Evolutionary conservation across 2,329 filamentous ascomycete species (phyloP), one percentile per base, ranked within the genome.

Genomic region (Clarireedia paspali): DNA sequence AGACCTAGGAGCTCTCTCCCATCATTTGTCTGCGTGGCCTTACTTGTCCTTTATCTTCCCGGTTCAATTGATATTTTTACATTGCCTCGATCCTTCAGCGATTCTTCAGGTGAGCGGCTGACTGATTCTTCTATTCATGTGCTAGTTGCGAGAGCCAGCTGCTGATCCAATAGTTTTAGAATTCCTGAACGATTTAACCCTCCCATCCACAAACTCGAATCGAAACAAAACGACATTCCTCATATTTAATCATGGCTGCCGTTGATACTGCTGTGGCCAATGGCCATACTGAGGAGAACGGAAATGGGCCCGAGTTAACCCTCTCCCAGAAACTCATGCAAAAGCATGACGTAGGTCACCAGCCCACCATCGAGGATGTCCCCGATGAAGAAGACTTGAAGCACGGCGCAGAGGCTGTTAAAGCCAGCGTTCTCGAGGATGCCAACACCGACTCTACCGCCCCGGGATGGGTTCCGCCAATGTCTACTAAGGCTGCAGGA

Each of bases 301-400:
- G 62, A 51, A 57, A 51, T 26, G 57, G 47, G 24, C 34, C 50
- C 20, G 60, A 59, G 40, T 50, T 66, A 15, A 64, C 64, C 40
- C 60, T 64, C 47, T 66, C 66, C 10, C 81, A 86, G 72, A 80
- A 78, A 74, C 80, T 88, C 60, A 77, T 83, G 67, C 77, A 84
- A 68, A 79, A 83, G 71, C 85, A 88, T 64, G 73, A 79, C 46
- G 72, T 73, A 63, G 70, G 71, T 58, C 73, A 69, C 71, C 79
- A 83, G 66, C 80, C 81, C 62, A 91, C 85, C 24, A 80, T 96
- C 62, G 91, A 96, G 72, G 90, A 96, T 49, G 84, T 81, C 40
- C 78, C 80, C 27, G 91, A 96, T 68, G 89, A 95, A 71, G 89
- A 94, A 70, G 89, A 95, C 44, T 71, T 84, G 61, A 74, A 75